A percentile compares a stretch with the other conserved stretches of the same genome.
Conservation (phyloP, 768 basidiomycete species). For the Mycena pura region DNA sequence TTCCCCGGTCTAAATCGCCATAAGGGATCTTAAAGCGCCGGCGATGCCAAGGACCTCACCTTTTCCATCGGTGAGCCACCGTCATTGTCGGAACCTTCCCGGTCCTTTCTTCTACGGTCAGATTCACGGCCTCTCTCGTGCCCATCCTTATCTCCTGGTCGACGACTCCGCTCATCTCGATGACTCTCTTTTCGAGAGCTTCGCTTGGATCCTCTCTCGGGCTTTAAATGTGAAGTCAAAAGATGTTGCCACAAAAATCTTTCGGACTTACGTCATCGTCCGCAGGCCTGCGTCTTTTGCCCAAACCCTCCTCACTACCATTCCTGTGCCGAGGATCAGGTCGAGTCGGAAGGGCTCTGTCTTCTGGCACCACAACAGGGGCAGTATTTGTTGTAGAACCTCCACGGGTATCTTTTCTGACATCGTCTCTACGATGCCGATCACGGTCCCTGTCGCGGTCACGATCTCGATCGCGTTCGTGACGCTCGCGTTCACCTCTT, state of each 20-base stretch:
- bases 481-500: constrained; percentile 46
- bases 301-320: constrained; percentile 65
- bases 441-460: constrained; percentile 50
- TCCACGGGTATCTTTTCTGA: constrained; percentile 58
- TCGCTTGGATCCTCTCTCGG: constrained; percentile 82
- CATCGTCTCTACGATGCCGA: constrained; percentile 62
- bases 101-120: constrained; percentile 71
- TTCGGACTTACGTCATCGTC: constrained; percentile 74
- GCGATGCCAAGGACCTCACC: constrained; percentile 45
- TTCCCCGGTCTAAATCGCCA: constrained; percentile 49
- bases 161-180: constrained; percentile 75
- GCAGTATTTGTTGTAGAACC: constrained; percentile 41
- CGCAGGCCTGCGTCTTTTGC: constrained; percentile 70
- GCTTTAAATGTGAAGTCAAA: constrained; percentile 44
- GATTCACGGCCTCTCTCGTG: constrained; percentile 73
- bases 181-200: constrained; percentile 79
- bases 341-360: constrained; percentile 62
- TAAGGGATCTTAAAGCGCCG: neutral
- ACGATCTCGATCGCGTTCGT: constrained; percentile 53
- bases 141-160: constrained; percentile 70
- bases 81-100: constrained; percentile 61
- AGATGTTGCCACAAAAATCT: neutral
- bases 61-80: constrained; percentile 60
- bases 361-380: constrained; percentile 48
- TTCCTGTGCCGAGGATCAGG: constrained; percentile 61